Base-by-base conservation (phyloP, 345 rosid species). In the Hypericum androsaemum region DNA sequence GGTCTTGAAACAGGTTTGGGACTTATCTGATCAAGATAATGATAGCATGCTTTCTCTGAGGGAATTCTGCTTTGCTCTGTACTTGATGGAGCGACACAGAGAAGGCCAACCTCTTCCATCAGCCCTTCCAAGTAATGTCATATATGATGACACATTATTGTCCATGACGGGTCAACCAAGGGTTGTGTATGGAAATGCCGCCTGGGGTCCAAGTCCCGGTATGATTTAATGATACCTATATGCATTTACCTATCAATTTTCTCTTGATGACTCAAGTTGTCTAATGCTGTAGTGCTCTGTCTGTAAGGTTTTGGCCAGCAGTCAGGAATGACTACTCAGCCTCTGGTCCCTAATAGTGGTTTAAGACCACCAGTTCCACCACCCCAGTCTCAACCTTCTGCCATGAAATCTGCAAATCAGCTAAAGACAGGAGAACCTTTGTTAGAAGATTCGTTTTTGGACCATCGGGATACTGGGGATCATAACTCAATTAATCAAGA, bases 21-120 rank as follows among this genome's bases (percentile, higher is more conserved):
- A 92, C 71, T 77, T 92, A 69, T 88, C 98, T 41, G 98, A 92
- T 78, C 98, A 92, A 73, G 98, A 92, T 62, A 76, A 62, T 71
- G 98, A 92, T 67, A 88, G 96, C 75, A 92, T 92, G 96, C 96
- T 92, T 70, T 88, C 98, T 58, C 72, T 88, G 82, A 88, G 94
- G 72, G 98, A 92, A 62, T 92, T 92, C 59, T 92, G 96, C 77
- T 79, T 80, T 73, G 86, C 97, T 57, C 83, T 89, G 45, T 89
- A 89, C 73, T 70, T 89, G 77, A 89, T 89, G 97, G 97, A 92
- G 78, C 88, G 94, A 43, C 77, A 50, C 63, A 88, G 95, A 76
- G 98, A 88, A 72, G 98, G 98, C 17, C 82, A 79, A 56, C 78
- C 94, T 61, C 95, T 88, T 65, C 98, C 98, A 39, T 52, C 83